These are phyloP conservation scores for Hericium coralloides DNA, from an alignment of 768 basidiomycete genomes.

Conservation along the genomic window DNA sequence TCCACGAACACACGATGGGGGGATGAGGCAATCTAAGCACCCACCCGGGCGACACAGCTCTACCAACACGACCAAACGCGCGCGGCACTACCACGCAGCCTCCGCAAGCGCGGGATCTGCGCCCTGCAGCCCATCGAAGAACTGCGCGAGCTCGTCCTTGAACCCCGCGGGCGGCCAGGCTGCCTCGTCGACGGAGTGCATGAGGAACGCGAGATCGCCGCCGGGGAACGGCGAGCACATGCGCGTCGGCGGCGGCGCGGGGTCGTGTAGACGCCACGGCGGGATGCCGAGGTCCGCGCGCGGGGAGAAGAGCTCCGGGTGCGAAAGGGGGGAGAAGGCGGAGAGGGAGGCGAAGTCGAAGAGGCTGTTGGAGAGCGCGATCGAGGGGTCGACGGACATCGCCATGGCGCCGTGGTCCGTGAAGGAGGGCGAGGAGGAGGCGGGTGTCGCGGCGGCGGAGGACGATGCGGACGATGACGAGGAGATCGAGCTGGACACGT, in stretches of 20 bases:
- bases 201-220: slow-evolving; percentile 10
- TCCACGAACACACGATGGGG: slow-evolving; percentile 7
- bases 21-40: too few species aligned
- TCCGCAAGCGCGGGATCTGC: background rate
- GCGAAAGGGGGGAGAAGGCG: background rate
- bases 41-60: too few species aligned
- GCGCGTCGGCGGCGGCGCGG: slow-evolving; percentile 31
- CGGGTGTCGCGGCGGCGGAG: background rate
- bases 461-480: background rate
- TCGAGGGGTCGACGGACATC: background rate
- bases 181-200: slow-evolving; percentile 50
- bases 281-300: too few species aligned
- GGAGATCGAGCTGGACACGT: background rate
- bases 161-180: slow-evolving; percentile 64
- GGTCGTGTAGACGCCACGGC: background rate
- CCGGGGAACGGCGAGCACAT: background rate
- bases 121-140: slow-evolving; percentile 38
- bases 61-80: too few species aligned
- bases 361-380: background rate
- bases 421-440: background rate
- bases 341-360: background rate
- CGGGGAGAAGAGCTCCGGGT: background rate
- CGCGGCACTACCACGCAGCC: too few species aligned
- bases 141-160: slow-evolving; percentile 64
- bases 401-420: background rate